phyloP scores from a whole-genome alignment of 495 filamentous ascomycete genomes.

The Penicillium longicatenatum region DNA sequence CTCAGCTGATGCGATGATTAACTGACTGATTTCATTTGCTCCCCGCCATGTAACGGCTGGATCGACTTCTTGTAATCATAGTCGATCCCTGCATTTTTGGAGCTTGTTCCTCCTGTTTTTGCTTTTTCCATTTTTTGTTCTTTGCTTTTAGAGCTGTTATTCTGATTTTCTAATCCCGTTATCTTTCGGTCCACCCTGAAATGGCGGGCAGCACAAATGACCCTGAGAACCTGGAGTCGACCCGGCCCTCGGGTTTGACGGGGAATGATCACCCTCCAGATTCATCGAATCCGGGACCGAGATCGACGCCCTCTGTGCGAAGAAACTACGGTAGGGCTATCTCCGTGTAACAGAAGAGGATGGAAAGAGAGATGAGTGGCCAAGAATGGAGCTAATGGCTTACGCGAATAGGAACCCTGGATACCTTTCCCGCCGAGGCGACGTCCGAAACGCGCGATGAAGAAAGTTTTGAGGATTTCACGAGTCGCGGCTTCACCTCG shows the following conservation, averaged over 20 bases:
- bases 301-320: conserved; percentile 24
- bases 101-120: conserved; percentile 9
- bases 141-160: neutral
- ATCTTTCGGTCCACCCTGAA: conserved; percentile 6
- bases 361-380: neutral
- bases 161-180: conserved; percentile 6
- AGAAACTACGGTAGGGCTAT: conserved; percentile 40
- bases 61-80: neutral
- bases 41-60: conserved; percentile 2
- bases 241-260: conserved; percentile 15
- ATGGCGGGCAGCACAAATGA: conserved; percentile 28
- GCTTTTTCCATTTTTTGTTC: neutral
- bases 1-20: conserved; percentile 21
- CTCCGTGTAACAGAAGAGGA: conserved; percentile 20
- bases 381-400: conserved; percentile 11
- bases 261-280: conserved; percentile 12
- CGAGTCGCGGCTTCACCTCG: conserved; percentile 38
- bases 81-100: neutral
- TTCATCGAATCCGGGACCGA: conserved; percentile 18
- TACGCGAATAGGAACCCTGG: conserved; percentile 38
- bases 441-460: conserved; percentile 29
- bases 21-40: neutral
- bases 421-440: conserved; percentile 28
- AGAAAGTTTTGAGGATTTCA: conserved; percentile 38
- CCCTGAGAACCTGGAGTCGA: conserved; percentile 14